These are phyloP conservation scores for Parachaetomium inaequale DNA, from an alignment of 495 filamentous ascomycete species.

Conservation along the genomic window DNA sequence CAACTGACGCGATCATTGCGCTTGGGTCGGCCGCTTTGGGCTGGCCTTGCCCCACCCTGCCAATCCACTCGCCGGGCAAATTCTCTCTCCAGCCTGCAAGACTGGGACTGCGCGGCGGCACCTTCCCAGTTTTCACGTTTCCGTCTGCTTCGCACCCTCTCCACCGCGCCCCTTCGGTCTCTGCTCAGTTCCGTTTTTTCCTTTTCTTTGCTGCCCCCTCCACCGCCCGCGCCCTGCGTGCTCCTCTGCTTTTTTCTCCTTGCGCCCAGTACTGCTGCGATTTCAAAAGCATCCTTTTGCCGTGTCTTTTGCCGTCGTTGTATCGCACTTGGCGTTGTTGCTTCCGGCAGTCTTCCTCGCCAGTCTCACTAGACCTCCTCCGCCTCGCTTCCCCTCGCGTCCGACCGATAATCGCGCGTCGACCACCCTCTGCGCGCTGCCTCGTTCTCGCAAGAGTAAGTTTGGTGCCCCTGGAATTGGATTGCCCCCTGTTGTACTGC, in stretches of 20 bases:
- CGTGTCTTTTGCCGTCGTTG: slow-evolving; percentile 27
- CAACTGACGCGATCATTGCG: slow-evolving; percentile 21
- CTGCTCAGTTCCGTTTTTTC: slow-evolving; percentile 22
- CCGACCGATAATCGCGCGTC: slow-evolving; percentile 25
- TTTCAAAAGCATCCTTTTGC: slow-evolving; percentile 31
- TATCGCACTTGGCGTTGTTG: slow-evolving; percentile 33
- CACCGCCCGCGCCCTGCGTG: slow-evolving; percentile 12
- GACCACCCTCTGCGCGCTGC: slow-evolving; percentile 13
- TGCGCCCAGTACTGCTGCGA: slow-evolving; percentile 14
- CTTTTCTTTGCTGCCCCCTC: slow-evolving; percentile 23
- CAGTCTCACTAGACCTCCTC: slow-evolving; percentile 3
- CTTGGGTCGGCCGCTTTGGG: slow-evolving; percentile 24
- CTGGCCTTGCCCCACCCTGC: slow-evolving; percentile 30
- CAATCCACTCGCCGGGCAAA: slow-evolving; percentile 29
- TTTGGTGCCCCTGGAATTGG: not conserved
- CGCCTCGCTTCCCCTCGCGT: slow-evolving; percentile 16
- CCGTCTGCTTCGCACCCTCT: slow-evolving; percentile 20
- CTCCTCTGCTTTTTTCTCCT: slow-evolving; percentile 19
- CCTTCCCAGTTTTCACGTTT: slow-evolving; percentile 23
- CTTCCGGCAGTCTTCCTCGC: slow-evolving; percentile 32
- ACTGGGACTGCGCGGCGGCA: no score
- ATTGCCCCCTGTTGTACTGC: not conserved
- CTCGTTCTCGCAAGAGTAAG: slow-evolving; percentile 20
- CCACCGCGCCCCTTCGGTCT: slow-evolving; percentile 20
- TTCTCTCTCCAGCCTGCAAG: slow-evolving; percentile 22